Conservation (phyloP, 495 filamentous ascomycete species). For the Beverwykella pulmonaria region DNA sequence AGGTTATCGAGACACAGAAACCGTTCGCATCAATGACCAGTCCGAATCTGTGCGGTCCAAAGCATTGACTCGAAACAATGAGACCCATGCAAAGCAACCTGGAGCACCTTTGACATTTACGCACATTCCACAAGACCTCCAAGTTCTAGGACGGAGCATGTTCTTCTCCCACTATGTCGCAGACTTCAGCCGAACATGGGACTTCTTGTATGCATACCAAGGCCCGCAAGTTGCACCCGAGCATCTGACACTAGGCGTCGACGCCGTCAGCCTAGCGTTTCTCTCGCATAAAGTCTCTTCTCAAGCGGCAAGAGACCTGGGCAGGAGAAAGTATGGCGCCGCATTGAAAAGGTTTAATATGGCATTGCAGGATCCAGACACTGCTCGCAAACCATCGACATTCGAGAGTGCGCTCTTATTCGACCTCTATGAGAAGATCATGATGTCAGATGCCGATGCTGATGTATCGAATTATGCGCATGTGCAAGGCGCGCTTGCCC, state of each 20-base stretch:
- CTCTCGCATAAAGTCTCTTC: conserved; percentile 27
- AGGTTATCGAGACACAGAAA: conserved; percentile 29
- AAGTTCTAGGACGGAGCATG: conserved; percentile 16
- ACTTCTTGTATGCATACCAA: conserved; percentile 26
- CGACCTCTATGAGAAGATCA: conserved; percentile 29
- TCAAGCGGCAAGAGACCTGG: not conserved
- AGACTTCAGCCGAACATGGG: conserved; percentile 20
- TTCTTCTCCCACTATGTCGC: conserved; percentile 34
- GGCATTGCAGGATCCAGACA: conserved; percentile 4
- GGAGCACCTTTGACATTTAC: not conserved
- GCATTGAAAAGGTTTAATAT: conserved; percentile 18
- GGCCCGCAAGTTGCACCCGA: conserved; percentile 2
- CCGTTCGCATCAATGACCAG: conserved; percentile 27
- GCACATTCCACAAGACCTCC: not conserved
- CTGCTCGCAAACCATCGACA: not conserved
- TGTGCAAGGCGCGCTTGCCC: too few relatives aligned
- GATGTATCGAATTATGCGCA: too few relatives aligned
- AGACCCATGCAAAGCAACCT: too few relatives aligned
- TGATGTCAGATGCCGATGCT: too few relatives aligned
- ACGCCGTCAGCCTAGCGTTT: conserved; percentile 34
- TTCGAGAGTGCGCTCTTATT: conserved; percentile 19
- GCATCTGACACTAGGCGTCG: conserved; percentile 24
- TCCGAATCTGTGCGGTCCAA: conserved; percentile 15
- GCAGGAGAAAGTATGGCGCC: conserved; percentile 26
- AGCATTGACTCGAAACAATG: not conserved